Evolutionary conservation across 1,139 yeast species (phyloP).

Genomic region (Saccharomyces hybrid): DNA sequence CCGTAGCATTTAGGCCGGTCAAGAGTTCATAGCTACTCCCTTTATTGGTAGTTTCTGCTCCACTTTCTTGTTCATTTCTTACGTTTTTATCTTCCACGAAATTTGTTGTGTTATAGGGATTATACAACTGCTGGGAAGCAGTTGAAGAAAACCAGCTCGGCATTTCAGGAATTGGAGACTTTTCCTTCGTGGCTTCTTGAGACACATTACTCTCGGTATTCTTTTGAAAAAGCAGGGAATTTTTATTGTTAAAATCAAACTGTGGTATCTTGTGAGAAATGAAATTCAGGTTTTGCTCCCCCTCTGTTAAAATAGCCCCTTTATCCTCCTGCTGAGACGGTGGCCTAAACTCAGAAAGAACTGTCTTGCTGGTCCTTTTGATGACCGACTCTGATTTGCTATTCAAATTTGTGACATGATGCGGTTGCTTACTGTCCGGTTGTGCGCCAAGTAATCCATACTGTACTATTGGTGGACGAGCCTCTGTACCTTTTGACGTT

Average conservation of each 20-base stretch:
- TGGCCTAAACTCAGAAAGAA: not conserved
- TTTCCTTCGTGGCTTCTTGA: not conserved
- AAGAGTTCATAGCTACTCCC: not conserved
- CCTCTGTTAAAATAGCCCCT: constrained; percentile 11
- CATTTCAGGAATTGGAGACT: constrained; percentile 4
- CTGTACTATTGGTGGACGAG: not conserved
- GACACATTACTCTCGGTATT: not conserved
- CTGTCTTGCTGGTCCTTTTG: not conserved
- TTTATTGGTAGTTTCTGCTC: not conserved
- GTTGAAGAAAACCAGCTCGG: constrained; percentile 19
- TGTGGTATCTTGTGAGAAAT: constrained; percentile 20
- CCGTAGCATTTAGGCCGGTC: not conserved
- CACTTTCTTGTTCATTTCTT: not conserved
- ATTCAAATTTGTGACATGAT: not conserved
- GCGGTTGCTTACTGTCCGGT: not conserved
- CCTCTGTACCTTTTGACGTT: not conserved
- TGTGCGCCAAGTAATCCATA: not conserved
- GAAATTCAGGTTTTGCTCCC: constrained; percentile 19
- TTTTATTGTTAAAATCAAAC: constrained; percentile 13
- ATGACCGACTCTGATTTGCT: not conserved
- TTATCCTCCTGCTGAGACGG: not conserved
- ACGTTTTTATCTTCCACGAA: constrained; percentile 17
- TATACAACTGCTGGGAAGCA: constrained; percentile 4
- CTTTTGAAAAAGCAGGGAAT: constrained; percentile 9
- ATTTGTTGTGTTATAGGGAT: constrained; percentile 15